Evolutionary conservation across 169 alveolate genomes (phyloP), one percentile per base, ranked within the genome.

Genomic region (Cryptosporidium canis): DNA sequence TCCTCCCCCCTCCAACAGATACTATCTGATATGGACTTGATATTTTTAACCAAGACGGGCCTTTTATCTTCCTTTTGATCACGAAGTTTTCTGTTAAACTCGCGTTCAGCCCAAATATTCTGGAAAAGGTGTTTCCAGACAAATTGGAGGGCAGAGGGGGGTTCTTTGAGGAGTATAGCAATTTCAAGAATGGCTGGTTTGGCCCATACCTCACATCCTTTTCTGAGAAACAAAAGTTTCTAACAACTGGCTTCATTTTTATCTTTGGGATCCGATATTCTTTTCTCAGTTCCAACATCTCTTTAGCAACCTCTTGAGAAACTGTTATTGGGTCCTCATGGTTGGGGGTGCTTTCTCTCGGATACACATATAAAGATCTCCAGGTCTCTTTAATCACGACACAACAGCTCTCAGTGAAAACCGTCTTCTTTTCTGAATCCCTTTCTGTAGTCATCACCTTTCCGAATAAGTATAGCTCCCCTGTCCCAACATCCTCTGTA

Each of bases 31-130:
- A 58, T 9, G 87, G 87, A 12, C 58, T 77, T 37, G 66, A 55
- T 56, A 94, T 55, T 33, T 91, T 70, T 27, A 94, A 43, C 97
- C 97, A 94, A 58, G 93, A 91, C 24, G 97, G 97, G 12, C 97
- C 97, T 71, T 90, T 92, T 67, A 94, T 92, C 27, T 83, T 90
- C 14, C 96, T 84, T 83, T 94, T 94, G 43, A 94, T 66, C 24
- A 83, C 85, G 31, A 91, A 92, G 33, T 90, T 72, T 39, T 92
- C 95, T 39, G 67, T 83, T 41, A 85, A 90, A 37, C 94, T 63
- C n/a, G 92, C 39, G 29, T 83, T 83, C 37, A 67, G 63, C 18
- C 94, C 93, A 91, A 35, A 92, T 90, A 67, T 92, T 83, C 24
- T 84, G 37, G 55, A 92, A 63, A 56, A 92, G 37, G 87, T 90